Percentiles rank a stretch among this genome's conserved stretches.
phyloP scores from a whole-genome alignment of 352 stramenopile species.

The Phytophthora fragariaefolia region DNA sequence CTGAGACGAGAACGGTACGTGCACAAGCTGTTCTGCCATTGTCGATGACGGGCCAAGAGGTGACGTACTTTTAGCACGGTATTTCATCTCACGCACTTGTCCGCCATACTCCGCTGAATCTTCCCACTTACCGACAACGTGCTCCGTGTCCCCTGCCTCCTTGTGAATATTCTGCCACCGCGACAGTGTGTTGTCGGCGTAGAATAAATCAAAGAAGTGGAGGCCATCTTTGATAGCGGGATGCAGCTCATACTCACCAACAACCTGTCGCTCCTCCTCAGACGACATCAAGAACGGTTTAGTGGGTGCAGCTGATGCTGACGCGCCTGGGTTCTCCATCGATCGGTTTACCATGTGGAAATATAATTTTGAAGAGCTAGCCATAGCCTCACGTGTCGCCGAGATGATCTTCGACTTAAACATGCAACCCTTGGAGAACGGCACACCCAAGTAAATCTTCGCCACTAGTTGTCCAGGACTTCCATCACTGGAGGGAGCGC shows the following conservation, averaged over 20 bases:
- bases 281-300: slow-evolving; percentile 76
- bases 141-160: slow-evolving; percentile 70
- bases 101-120: slow-evolving; percentile 67
- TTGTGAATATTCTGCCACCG: slow-evolving; percentile 68
- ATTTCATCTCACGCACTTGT: slow-evolving; percentile 74
- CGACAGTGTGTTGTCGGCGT: slow-evolving; percentile 51
- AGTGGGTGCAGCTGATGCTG: slow-evolving; percentile 16
- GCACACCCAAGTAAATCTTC: slow-evolving; percentile 78
- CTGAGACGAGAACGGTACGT: slow-evolving; percentile 55
- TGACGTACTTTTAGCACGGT: slow-evolving; percentile 75
- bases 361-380: slow-evolving; percentile 56
- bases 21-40: slow-evolving; percentile 58
- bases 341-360: slow-evolving; percentile 72
- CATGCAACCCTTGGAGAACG: slow-evolving; percentile 90
- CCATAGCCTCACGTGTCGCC: slow-evolving; percentile 67
- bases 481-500: slow-evolving; percentile 40
- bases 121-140: slow-evolving; percentile 65
- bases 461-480: slow-evolving; percentile 49
- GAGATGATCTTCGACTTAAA: slow-evolving; percentile 92
- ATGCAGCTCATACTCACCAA: slow-evolving; percentile 76
- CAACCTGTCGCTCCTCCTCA: slow-evolving; percentile 68
- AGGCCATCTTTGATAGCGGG: slow-evolving; percentile 49
- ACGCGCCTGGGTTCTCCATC: slow-evolving; percentile 33
- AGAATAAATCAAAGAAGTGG: slow-evolving; percentile 84
- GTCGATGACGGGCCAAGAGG: slow-evolving; percentile 71